phyloP scores from a whole-genome alignment of 306 rosid species.

The Pterocarpus santalinus region DNA sequence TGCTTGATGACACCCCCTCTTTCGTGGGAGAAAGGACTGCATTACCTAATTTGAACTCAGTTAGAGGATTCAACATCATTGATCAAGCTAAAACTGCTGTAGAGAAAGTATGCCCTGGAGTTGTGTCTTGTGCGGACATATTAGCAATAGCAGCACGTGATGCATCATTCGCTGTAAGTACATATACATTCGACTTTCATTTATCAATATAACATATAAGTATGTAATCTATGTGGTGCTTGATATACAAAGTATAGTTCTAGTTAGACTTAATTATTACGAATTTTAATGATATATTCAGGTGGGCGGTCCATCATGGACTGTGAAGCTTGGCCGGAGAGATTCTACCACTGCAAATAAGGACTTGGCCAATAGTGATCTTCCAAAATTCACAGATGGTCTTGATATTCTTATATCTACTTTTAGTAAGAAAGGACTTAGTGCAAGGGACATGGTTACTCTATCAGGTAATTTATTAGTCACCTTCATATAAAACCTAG shows the following conservation, averaged over 20 bases:
- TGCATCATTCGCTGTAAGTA: constrained; percentile 62
- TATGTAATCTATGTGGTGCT: too few species aligned
- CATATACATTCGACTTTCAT: too few species aligned
- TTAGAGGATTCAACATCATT: constrained; percentile 60
- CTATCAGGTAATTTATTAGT: constrained; percentile 36
- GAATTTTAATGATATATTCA: neutral
- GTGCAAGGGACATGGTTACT: constrained; percentile 49
- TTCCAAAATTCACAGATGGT: constrained; percentile 41
- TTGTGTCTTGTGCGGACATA: constrained; percentile 51
- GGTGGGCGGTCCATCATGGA: constrained; percentile 63
- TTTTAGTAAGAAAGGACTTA: constrained; percentile 32
- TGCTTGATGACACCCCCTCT: constrained; percentile 44
- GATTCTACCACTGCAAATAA: constrained; percentile 50
- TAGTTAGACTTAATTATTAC: too few species aligned
- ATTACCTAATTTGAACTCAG: constrained; percentile 39
- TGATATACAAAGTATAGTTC: too few species aligned
- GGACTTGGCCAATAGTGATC: constrained; percentile 41
- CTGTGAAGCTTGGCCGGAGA: constrained; percentile 52
- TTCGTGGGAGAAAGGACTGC: constrained; percentile 58
- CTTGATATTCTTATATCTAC: constrained; percentile 40
- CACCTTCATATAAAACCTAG: neutral
- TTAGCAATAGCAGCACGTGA: constrained; percentile 71
- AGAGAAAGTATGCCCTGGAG: constrained; percentile 64
- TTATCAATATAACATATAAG: too few species aligned
- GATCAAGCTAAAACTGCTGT: constrained; percentile 64